Evolutionary conservation across 2,329 filamentous ascomycete genomes (phyloP), one percentile per base, ranked within the genome.

Genomic region (Alternaria longipes): DNA sequence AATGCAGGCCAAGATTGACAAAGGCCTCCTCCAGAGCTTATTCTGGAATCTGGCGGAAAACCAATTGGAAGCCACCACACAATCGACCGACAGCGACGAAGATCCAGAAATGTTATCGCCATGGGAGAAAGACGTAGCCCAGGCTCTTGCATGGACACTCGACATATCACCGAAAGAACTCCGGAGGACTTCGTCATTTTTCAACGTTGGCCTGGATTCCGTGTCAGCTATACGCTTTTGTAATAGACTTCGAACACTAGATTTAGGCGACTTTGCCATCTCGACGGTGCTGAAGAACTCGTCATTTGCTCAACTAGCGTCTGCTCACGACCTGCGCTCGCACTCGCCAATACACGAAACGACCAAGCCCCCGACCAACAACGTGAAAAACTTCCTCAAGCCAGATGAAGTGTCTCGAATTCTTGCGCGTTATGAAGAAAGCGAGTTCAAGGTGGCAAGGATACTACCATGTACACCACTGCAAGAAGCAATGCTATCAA

Each of bases 401-500:
- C 14, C 55, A 9, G 53, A 60, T 3, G 65, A 70, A 36, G 32
- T 64, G 5, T 59, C 54, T n/a, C 54, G 58, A 2, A 70, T 77
- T 30, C 55, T 22, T 24, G 64, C 60, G 2, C 16, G 54, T 16
- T 68, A 70, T 40, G 14, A 65, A 12, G 18, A 56, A 16, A 42
- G 56, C 34, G 68, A 65, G 7, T 74, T 76, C 5, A 45, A 67
- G 0, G 80, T 91, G 3, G 78, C 85, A 30, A 82, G 81, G 1
- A 83, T 97, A 8, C 79, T 94, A 5, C 93, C 93, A 1, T 97
- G 94, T 73, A 96, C 93, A 1, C 91, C 93, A 1, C 81, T 97
- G 0, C 94, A 97, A 75, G 91, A 96, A 80, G 91, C 90, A 1
- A 97, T 97, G 93, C 82, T 97, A 0, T 89, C 88, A 3, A 86